Conservation (phyloP, 2,329 filamentous ascomycete genomes). For the Hymenotorrendiella dingleyae region DNA sequence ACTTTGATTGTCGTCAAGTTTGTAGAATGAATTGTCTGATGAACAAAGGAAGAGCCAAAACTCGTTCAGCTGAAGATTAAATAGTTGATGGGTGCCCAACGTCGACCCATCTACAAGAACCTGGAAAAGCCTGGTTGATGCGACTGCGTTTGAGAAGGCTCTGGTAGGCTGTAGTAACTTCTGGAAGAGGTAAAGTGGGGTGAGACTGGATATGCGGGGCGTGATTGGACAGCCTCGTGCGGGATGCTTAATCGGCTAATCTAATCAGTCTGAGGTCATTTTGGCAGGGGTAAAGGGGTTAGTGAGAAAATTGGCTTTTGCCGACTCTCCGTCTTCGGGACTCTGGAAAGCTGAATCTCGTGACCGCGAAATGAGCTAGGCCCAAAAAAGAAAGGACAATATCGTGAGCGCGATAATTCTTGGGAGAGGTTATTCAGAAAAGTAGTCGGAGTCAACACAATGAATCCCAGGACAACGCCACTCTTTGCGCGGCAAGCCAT, state of each 20-base stretch:
- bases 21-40: not conserved
- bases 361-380: too few species aligned
- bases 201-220: too few species aligned
- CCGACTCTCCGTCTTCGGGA: not conserved
- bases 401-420: not conserved
- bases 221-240: too few species aligned
- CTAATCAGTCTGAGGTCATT: constrained; percentile 3
- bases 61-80: not conserved
- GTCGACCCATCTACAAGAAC: not conserved
- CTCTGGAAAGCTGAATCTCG: too few species aligned
- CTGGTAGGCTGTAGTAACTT: not conserved
- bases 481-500: constrained; percentile 10
- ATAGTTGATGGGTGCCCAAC: not conserved
- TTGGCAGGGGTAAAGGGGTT: not conserved
- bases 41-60: not conserved
- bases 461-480: constrained; percentile 15
- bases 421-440: too few species aligned
- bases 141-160: constrained; percentile 1
- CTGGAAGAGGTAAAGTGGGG: not conserved
- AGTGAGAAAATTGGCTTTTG: not conserved
- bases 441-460: constrained; percentile 9
- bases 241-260: too few species aligned
- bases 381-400: not conserved
- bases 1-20: not conserved
- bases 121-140: not conserved